A percentile compares a stretch with the other conserved stretches of the same genome.
Conservation (phyloP, 2,329 filamentous ascomycete genomes). For the Fusarium compactum region DNA sequence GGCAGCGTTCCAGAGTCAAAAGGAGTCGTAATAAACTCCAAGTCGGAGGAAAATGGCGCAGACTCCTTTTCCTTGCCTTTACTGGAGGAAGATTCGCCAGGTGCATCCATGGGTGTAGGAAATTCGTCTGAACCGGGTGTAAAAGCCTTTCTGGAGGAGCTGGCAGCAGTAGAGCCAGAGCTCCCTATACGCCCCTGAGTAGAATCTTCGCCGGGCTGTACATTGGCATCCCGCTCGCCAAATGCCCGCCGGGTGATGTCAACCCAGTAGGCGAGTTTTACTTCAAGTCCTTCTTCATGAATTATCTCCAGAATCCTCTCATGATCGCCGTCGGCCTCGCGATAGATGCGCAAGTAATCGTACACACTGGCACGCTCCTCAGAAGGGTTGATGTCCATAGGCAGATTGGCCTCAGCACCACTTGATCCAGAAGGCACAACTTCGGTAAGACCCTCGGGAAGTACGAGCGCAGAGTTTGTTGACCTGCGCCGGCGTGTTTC, state of each 20-base stretch:
- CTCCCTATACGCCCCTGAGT: constrained; percentile 34
- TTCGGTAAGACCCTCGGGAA: constrained; percentile 26
- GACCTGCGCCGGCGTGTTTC: constrained; percentile 28
- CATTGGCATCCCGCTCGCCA: constrained; percentile 21
- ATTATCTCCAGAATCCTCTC: constrained; percentile 71
- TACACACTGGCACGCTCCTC: constrained; percentile 46
- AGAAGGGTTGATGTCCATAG: not conserved
- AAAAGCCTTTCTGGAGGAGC: constrained; percentile 41
- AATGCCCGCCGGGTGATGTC: constrained; percentile 59
- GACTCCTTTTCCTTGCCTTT: constrained; percentile 38
- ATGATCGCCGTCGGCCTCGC: constrained; percentile 69
- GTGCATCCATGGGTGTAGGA: constrained; percentile 26
- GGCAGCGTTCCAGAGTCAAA: constrained; percentile 26
- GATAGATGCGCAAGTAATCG: constrained; percentile 66
- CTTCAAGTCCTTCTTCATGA: constrained; percentile 68
- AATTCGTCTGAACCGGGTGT: constrained; percentile 44
- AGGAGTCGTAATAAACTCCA: constrained; percentile 10
- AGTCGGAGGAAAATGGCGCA: constrained; percentile 13
- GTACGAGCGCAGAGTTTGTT: constrained; percentile 26
- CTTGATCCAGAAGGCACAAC: constrained; percentile 4
- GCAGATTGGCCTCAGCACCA: constrained; percentile 11
- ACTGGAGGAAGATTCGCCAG: constrained; percentile 15
- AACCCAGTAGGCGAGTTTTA: constrained; percentile 70
- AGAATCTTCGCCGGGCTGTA: constrained; percentile 1
- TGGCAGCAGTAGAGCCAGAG: constrained; percentile 43